These are phyloP conservation scores for Epichloe brachyelytri DNA, from an alignment of 2,329 filamentous ascomycete genomes.

Conservation along the genomic window DNA sequence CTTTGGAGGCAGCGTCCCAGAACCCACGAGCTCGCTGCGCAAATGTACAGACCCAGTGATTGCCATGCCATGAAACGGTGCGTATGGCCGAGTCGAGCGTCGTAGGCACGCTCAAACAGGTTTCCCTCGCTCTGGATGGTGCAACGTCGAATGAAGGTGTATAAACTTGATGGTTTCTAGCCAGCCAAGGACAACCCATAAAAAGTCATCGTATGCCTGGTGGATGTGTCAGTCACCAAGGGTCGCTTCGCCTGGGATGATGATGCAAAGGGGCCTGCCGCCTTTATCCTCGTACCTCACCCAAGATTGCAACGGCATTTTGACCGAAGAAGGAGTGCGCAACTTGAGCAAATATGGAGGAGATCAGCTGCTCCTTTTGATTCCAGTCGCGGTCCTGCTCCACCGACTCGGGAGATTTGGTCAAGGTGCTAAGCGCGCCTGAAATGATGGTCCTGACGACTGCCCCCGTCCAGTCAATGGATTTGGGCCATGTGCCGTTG, in stretches of 20 bases:
- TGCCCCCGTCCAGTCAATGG: constrained; percentile 90
- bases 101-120: constrained; percentile 5
- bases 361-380: constrained; percentile 64
- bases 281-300: constrained; percentile 26
- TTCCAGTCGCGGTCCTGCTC: constrained; percentile 27
- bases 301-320: constrained; percentile 59
- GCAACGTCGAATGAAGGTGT: constrained; percentile 49
- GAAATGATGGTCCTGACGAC: constrained; percentile 72
- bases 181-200: constrained; percentile 92
- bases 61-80: constrained; percentile 56
- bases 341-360: constrained; percentile 67
- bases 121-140: constrained; percentile 33
- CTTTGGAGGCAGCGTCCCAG: constrained; percentile 64
- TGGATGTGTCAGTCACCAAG: background rate
- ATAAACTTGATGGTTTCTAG: constrained; percentile 71
- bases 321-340: constrained; percentile 78
- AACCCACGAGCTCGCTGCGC: constrained; percentile 75
- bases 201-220: constrained; percentile 82
- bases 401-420: constrained; percentile 37
- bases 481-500: constrained; percentile 68
- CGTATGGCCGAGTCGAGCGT: constrained; percentile 10
- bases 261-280: background rate
- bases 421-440: constrained; percentile 58
- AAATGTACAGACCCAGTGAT: constrained; percentile 62
- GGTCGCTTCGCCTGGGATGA: background rate